Evolutionary conservation across 768 basidiomycete species (phyloP).

Genomic region (Xerocomus potaroensis): DNA sequence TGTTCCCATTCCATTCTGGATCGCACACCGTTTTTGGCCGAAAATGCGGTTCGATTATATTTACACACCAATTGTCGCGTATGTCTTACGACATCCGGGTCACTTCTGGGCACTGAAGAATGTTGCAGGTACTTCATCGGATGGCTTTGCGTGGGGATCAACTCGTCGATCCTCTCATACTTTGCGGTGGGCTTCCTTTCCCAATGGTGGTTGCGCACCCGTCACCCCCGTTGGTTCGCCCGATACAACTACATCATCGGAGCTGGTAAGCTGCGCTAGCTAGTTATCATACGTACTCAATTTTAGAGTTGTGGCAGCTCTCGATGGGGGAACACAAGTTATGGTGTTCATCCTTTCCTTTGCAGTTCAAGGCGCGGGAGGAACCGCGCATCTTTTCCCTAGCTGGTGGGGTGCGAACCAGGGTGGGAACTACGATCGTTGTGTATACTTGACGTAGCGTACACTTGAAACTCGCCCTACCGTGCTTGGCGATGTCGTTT

Average conservation of each 20-base stretch:
- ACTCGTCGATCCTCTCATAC: slow-evolving; percentile 44
- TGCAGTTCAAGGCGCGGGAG: slow-evolving; percentile 49
- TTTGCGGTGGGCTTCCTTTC: slow-evolving; percentile 54
- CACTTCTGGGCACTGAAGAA: slow-evolving; percentile 6
- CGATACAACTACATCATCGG: slow-evolving; percentile 64
- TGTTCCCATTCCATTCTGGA: slow-evolving; percentile 40
- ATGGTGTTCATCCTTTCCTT: slow-evolving; percentile 53
- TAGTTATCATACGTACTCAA: background rate
- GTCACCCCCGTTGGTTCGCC: slow-evolving; percentile 63
- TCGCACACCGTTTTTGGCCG: slow-evolving; percentile 35
- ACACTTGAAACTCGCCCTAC: background rate
- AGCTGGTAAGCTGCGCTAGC: slow-evolving; percentile 38
- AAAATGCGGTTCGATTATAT: slow-evolving; percentile 25
- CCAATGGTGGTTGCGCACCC: slow-evolving; percentile 54
- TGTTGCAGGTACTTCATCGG: slow-evolving; percentile 34
- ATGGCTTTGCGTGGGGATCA: slow-evolving; percentile 50
- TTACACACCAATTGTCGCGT: slow-evolving; percentile 34
- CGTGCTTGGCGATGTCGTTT: too few relatives aligned
- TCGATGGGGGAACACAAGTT: slow-evolving; percentile 42
- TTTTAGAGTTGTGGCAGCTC: slow-evolving; percentile 17
- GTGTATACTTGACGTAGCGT: slow-evolving; percentile 8
- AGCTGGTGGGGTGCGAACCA: slow-evolving; percentile 60
- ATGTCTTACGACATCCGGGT: background rate
- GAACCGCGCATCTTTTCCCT: slow-evolving; percentile 46
- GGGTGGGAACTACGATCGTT: slow-evolving; percentile 36